Base-by-base conservation (phyloP, 2,329 filamentous ascomycete species). In the Trichophyton rubrum region DNA sequence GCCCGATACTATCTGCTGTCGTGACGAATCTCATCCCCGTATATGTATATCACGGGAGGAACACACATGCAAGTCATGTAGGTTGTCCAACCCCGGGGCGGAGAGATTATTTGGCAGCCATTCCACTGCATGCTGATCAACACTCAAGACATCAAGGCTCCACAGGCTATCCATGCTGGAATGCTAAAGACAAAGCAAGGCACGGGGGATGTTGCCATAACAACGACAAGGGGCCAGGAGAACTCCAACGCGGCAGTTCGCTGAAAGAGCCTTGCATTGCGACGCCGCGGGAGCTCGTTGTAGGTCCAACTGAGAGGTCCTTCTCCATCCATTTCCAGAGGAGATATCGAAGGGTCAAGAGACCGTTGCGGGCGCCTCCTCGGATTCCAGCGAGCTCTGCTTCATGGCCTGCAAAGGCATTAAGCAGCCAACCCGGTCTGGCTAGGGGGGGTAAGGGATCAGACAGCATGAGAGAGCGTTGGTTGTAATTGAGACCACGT, bases 11-110 rank as follows among this genome's bases (percentile, higher is more conserved):
- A 24, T 43, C 27, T 41, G n/a, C 11, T 13, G 41, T 35, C 22
- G 33, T 57, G 33, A 57, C 55, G 27, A 57, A 41, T 57, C 33
- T 35, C 20, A 43, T 41, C 40, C 55, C 35, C 33, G 45, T 33
- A 57, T 57, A 24, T 41, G 35, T 40, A 27, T n/a, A 57, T 27
- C 35, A n/a, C 8, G 24, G 33, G 41, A 57, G 55, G 20, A 55
- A 55, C 51, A 35, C 27, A 13, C 51, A 55, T 55, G 51, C 51
- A 17, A 55, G 51, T 55, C 9, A 55, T 55, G 51, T 20, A 55
- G 51, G 51, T 55, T 43, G 40, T 57, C 33, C 55, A 57, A 57
- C 55, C 55, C 55, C 35, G 55, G 55, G 55, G 55, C 8, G 40
- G 55, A 35, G 22, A 57, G 22, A 43, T 57, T 57, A 40, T 41